These are phyloP conservation scores for Picochlorum sp. DNA, from an alignment of 139 green algal species.

Conservation along the genomic window DNA sequence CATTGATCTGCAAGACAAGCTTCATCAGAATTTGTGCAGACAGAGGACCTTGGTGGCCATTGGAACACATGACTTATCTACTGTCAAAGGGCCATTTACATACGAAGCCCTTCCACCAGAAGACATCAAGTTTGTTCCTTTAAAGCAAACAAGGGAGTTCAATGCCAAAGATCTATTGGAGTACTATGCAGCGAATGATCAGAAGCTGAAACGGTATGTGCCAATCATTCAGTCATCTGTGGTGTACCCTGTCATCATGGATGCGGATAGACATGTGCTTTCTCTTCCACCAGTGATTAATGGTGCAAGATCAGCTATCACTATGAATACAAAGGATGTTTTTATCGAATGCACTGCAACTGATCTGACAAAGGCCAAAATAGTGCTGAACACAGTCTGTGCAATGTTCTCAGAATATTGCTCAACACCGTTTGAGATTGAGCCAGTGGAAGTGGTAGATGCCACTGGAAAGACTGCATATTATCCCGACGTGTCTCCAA, in stretches of 20 bases:
- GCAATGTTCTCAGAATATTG: constrained; percentile 96
- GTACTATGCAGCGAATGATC: constrained; percentile 79
- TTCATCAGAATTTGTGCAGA: constrained; percentile 98
- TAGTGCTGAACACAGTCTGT: constrained; percentile 79
- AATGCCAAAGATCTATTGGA: constrained; percentile 71
- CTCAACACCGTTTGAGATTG: constrained; percentile 72
- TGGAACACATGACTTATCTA: constrained; percentile 94
- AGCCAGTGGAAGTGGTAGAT: constrained; percentile 91
- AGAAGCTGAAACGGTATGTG: constrained; percentile 93
- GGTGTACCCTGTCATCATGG: constrained; percentile 94
- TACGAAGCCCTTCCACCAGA: constrained; percentile 92
- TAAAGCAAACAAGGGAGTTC: constrained; percentile 91
- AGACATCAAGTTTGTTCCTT: constrained; percentile 90
- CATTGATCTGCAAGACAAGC: constrained; percentile 98
- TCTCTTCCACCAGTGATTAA: constrained; percentile 96
- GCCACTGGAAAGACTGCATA: constrained; percentile 50
- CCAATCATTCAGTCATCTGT: constrained; percentile 87
- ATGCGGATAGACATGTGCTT: constrained; percentile 80
- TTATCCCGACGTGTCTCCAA: constrained; percentile 70
- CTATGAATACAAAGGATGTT: constrained; percentile 79
- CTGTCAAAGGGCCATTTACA: constrained; percentile 82
- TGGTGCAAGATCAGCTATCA: constrained; percentile 81
- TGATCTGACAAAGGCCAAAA: constrained; percentile 92
- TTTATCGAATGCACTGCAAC: constrained; percentile 99
- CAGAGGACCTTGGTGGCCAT: constrained; percentile 94